Evolutionary conservation across 2,329 filamentous ascomycete genomes (phyloP), one percentile per base, ranked within the genome.

Genomic region (Nemania diffusa): DNA sequence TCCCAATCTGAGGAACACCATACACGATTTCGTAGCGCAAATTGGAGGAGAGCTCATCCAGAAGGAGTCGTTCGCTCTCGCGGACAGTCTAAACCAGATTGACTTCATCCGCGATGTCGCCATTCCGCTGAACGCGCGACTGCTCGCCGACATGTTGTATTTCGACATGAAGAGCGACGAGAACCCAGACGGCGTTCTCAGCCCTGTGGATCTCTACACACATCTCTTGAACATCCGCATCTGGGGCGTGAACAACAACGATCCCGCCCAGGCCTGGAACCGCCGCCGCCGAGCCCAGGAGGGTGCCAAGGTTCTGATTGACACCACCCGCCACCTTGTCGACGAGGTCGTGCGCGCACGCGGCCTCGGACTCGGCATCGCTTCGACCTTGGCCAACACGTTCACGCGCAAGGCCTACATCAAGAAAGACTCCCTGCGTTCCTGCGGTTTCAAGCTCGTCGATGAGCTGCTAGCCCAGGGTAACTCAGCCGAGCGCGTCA

Each of bases 81-180:
- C 73, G 57, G 71, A 78, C 40, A 79, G 78, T 0, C 76, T 82
- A 0, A 73, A 78, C 65, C 81, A 83, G 69, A 74, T 83, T 29
- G 81, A 83, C 55, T 69, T 83, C 22, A 77, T 83, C 60, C 80
- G 81, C 13, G 86, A 89, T 56, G 84, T 90, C 15, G 86, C 85
- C 17, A 88, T 90, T 67, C 85, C 89, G 11, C 79, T 85, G 0
- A 88, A 87, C 4, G 83, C 87, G 2, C 79, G 84, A 50, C 84
- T 87, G 73, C 81, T 88, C 1, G 83, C 86, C 0, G 84, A 88
- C 48, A 78, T 87, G 13, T 88, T 89, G 75, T 87, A 86, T 59
- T 79, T 89, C 37, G 88, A 89, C 2, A 72, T 90, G 32, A 86
- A 87, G 70, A 85, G 84, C 0, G 77, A 81, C 0, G 81, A 88